Evolutionary conservation across 169 alveolate species (phyloP), one percentile per base, ranked within the genome.

Genomic region (Plasmodium vivax): DNA sequence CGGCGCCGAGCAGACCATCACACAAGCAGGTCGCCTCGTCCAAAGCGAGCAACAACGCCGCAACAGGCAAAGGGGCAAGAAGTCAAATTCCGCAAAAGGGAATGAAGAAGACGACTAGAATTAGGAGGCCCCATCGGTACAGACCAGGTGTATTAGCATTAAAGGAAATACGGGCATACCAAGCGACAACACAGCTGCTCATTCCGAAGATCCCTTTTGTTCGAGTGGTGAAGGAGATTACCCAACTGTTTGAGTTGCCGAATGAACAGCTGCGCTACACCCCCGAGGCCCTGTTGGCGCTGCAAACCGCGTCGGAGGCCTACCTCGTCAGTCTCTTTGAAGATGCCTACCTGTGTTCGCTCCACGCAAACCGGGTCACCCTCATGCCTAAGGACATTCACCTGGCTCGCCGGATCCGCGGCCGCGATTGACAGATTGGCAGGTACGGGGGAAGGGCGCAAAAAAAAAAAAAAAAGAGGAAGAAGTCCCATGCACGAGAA

Each of bases 151-250:
- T 99, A n/a, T 98, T 97, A 85, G 99, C 99, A 32, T 95, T 98
- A 34, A 97, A 99, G 95, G 99, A 98, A 92, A 98, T 98, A 88
- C 96, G 99, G 96, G 98, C 97, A 82, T 98, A 97, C 97, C 98
- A 99, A 96, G 98, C 98, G 73, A 85, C 98, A 34, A 98, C 99
- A 54, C 99, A 98, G 77, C 96, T 98, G 38, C 97, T 98, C 47
- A 98, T 98, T 94, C 98, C 99, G 84, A 98, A 98, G 96, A 96
- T 98, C 77, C 99, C 99, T 56, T 98, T 98, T 97, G 98, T 98
- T 92, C 96, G 99, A 83, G 97, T 98, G 71, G 99, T 98, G 19
- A 97, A 99, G 95, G 99, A 98, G 88, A 97, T 98, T 85, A 96
- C 98, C 3, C 93, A 87, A 12, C 92, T 93, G 75, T 95, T 82